phyloP scores from a whole-genome alignment of 148 eudicot species.

The Chenopodium suecicum region DNA sequence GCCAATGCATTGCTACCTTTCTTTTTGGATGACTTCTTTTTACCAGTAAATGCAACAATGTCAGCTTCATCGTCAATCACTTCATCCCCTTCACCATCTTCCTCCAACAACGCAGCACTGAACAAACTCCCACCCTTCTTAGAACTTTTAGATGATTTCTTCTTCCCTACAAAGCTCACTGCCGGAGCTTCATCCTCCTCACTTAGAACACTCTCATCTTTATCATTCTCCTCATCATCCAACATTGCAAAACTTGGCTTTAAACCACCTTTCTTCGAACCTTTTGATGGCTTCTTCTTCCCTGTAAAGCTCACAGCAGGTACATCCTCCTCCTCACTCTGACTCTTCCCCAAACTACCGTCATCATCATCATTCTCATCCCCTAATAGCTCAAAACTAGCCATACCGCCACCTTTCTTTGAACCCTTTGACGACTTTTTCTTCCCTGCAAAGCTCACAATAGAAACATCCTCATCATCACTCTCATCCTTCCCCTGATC shows the following conservation, averaged over 20 bases:
- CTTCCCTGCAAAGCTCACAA: conserved; percentile 32
- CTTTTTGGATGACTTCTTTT: conserved; percentile 89
- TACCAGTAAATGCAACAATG: conserved; percentile 56
- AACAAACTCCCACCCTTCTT: conserved; percentile 49
- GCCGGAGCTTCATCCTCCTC: conserved; percentile 28
- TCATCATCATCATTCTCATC: conserved; percentile 43
- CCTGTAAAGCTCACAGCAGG: conserved; percentile 41
- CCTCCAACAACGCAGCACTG: conserved; percentile 50
- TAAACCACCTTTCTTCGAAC: conserved; percentile 47
- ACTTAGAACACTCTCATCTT: conserved; percentile 21
- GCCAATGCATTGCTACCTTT: conserved; percentile 41
- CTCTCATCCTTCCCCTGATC: conserved; percentile 33
- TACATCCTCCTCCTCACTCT: conserved; percentile 29
- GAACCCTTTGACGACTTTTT: conserved; percentile 38
- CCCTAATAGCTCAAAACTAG: conserved; percentile 45
- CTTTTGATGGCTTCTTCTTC: conserved; percentile 69
- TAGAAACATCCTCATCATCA: conserved; percentile 46
- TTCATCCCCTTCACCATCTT: conserved; percentile 43
- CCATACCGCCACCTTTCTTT: conserved; percentile 25
- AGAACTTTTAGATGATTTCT: conserved; percentile 62
- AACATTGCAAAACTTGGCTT: conserved; percentile 50
- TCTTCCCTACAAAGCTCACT: conserved; percentile 54
- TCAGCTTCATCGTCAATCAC: conserved; percentile 42
- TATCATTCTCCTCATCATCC: conserved; percentile 48
- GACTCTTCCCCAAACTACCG: conserved; percentile 14